Base-by-base conservation (phyloP, 2,329 filamentous ascomycete genomes). In the Penicillium sp. region DNA sequence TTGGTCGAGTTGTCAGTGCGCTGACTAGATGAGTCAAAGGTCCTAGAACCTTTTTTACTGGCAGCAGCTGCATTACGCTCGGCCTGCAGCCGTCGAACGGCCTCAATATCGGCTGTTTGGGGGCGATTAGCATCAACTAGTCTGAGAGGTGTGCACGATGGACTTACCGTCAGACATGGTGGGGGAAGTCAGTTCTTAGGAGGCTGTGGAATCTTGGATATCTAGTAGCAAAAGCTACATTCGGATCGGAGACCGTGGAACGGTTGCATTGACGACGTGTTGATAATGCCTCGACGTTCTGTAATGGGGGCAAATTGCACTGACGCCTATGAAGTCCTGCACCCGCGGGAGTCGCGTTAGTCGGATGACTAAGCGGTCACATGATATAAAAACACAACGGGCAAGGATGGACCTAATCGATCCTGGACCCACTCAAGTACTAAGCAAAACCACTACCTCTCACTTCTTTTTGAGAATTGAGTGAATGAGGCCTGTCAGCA, bases 51-150 rank as follows among this genome's bases (percentile, higher is more conserved):
- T 76, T 90, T 90, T 77, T 88, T 93, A 58, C 69, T 79, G 63
- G 84, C 82, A 62, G 86, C 80, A 63, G 81, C 78, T 69, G 86
- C 85, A 73, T 95, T 95, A 69, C 90, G 88, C 85, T 95, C 90
- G 72, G 86, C 85, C 78, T 95, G 90, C 67, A 91, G 85, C 77
- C 84, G 86, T 73, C 84, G 84, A 72, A 95, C 86, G 65, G 84
- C 80, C 67, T 93, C 88, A 73, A 95, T 93, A 72, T 94, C 89
- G 72, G 86, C 85, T 78, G 50, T 5, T 32, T 18, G 53, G 38
- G 48, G 42, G 37, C 26, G 24, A 54, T 66, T 50, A 70, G 63
- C 52, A 50, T 47, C 27, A 51, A 32, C 4, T 1, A 18, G 43
- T 34, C 45, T 38, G 41, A 46, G 45, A 45, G 37, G 39, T 46